Conservation (phyloP, 2,329 filamentous ascomycete species). For the Alternaria angustiovoidea region DNA sequence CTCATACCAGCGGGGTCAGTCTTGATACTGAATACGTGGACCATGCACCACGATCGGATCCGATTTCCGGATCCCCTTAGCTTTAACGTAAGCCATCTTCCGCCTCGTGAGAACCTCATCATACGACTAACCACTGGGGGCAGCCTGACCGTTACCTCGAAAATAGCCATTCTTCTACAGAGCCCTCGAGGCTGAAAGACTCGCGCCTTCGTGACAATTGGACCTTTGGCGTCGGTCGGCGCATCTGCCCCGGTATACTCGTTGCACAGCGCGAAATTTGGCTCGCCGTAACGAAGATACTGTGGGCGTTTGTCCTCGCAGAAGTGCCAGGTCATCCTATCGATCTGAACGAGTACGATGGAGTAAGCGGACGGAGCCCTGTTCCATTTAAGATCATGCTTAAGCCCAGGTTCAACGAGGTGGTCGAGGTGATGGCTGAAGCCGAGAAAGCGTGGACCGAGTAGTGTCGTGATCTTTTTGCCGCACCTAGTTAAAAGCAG, state of each 20-base stretch:
- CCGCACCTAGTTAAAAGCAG: not conserved
- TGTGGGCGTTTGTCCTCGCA: too few relatives aligned
- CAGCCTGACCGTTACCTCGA: slow-evolving; percentile 20
- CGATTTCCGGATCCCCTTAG: slow-evolving; percentile 9
- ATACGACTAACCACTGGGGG: not conserved
- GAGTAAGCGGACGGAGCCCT: not conserved
- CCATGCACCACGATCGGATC: slow-evolving; percentile 16
- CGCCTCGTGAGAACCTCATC: slow-evolving; percentile 17
- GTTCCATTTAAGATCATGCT: not conserved
- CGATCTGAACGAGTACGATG: not conserved
- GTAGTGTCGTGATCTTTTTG: too few relatives aligned
- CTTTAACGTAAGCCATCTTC: slow-evolving; percentile 8
- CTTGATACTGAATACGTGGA: not conserved
- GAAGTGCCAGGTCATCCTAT: too few relatives aligned
- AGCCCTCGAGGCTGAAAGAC: slow-evolving; percentile 40
- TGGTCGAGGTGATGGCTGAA: not conserved
- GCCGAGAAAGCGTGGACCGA: too few relatives aligned
- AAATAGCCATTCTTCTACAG: slow-evolving; percentile 38
- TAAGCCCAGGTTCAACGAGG: not conserved
- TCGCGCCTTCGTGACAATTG: slow-evolving; percentile 24
- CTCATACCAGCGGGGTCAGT: slow-evolving; percentile 28
- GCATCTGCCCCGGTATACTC: slow-evolving; percentile 45
- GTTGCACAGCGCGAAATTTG: slow-evolving; percentile 9
- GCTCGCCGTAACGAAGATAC: too few relatives aligned
- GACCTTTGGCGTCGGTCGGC: slow-evolving; percentile 33